Conservation (phyloP, 2,329 filamentous ascomycete genomes). For the Parastagonospora avenae region DNA sequence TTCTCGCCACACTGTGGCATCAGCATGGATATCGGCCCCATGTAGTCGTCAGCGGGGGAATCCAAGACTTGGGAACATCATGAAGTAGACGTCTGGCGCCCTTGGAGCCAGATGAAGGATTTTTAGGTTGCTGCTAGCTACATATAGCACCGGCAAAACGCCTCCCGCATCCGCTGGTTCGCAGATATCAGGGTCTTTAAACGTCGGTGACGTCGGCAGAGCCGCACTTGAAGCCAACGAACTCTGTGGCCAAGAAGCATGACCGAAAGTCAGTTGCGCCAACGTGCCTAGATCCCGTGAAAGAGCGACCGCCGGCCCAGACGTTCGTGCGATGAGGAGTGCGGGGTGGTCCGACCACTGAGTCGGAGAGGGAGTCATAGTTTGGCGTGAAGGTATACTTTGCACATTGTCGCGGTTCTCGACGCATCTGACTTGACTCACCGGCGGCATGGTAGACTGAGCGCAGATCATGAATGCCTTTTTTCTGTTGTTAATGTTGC, state of each 20-base stretch:
- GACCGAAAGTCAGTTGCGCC: slow-evolving; percentile 16
- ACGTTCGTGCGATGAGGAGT: slow-evolving; percentile 15
- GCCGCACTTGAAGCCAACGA: slow-evolving; percentile 27
- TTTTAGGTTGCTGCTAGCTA: slow-evolving; percentile 13
- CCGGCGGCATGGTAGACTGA: slow-evolving; percentile 2
- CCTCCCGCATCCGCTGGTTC: slow-evolving; percentile 21
- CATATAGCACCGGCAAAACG: slow-evolving; percentile 13
- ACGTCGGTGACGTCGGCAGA: slow-evolving; percentile 31
- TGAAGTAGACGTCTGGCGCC: background rate
- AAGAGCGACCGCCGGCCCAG: slow-evolving; percentile 8
- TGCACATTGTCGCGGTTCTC: slow-evolving; percentile 3
- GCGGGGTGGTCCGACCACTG: slow-evolving; percentile 25
- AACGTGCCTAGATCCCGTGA: slow-evolving; percentile 11
- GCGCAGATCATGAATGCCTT: background rate
- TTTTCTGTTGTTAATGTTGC: background rate
- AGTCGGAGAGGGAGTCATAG: slow-evolving; percentile 26
- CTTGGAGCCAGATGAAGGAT: background rate
- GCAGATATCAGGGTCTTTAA: slow-evolving; percentile 16
- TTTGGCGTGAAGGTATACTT: slow-evolving; percentile 6
- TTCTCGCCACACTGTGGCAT: slow-evolving; percentile 9
- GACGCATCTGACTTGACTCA: slow-evolving; percentile 17
- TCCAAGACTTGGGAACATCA: slow-evolving; percentile 14
- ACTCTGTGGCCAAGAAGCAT: slow-evolving; percentile 20
- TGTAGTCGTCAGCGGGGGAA: slow-evolving; percentile 5
- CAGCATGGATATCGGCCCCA: slow-evolving; percentile 6